phyloP scores from a whole-genome alignment of 306 rosid species.

The Betula pendula region DNA sequence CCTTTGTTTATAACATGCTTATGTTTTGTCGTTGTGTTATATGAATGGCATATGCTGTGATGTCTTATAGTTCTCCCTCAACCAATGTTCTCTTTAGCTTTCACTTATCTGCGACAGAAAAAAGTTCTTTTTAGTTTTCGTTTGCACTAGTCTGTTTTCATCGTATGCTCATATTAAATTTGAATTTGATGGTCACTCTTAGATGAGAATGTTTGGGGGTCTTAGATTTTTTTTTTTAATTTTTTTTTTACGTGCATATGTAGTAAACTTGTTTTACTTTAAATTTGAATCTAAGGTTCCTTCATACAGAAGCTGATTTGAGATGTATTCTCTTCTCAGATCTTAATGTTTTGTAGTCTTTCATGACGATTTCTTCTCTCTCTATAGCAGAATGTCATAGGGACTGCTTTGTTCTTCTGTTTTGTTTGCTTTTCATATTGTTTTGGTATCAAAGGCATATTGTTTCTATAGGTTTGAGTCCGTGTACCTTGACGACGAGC shows the following conservation, averaged over 20 bases:
- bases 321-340: constrained; percentile 1
- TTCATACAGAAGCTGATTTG: background rate
- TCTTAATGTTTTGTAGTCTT: background rate
- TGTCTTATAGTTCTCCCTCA: too few species aligned
- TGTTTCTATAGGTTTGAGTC: constrained; percentile 68
- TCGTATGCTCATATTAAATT: background rate
- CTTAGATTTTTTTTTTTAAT: background rate
- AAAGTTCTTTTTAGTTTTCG: background rate
- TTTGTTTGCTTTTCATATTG: constrained; percentile 10
- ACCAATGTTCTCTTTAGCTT: background rate
- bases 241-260: background rate
- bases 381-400: background rate
- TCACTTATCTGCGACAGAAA: background rate
- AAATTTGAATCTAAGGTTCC: background rate
- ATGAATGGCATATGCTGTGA: too few species aligned
- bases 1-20: background rate
- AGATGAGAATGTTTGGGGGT: background rate
- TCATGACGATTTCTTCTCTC: background rate
- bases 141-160: background rate
- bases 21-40: background rate
- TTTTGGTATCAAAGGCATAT: constrained; percentile 15
- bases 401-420: too few species aligned
- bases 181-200: background rate
- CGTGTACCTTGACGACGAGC: constrained; percentile 69
- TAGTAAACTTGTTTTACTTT: background rate